Conservation (phyloP, 495 filamentous ascomycete species). For the Cenococcum geophilum region DNA sequence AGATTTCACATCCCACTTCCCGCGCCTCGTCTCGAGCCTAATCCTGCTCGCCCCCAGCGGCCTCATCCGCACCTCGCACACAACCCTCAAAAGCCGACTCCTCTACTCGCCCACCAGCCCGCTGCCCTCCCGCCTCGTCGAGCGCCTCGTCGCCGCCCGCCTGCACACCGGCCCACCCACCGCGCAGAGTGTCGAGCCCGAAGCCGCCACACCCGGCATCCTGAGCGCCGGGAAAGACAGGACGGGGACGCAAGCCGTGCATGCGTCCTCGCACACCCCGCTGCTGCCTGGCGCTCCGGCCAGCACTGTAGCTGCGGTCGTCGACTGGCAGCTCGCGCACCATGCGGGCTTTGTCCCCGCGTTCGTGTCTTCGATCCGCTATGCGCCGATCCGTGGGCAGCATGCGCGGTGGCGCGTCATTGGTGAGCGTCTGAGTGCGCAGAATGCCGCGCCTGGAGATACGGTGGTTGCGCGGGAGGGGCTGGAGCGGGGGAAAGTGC, state of each 20-base stretch:
- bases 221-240: too few relatives aligned
- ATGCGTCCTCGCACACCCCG: constrained; percentile 8
- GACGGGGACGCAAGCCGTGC: constrained; percentile 9
- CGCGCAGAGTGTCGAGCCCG: constrained; percentile 26
- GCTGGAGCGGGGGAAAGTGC: constrained; percentile 46
- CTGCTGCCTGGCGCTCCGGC: constrained; percentile 38
- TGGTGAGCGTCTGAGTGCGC: constrained; percentile 45
- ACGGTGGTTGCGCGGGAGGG: constrained; percentile 24
- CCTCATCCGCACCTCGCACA: constrained; percentile 58
- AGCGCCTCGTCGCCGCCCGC: constrained; percentile 49
- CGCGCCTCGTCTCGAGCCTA: constrained; percentile 57
- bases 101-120: constrained; percentile 53
- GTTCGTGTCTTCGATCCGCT: constrained; percentile 53
- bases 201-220: constrained; percentile 10
- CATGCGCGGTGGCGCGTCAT: constrained; percentile 54
- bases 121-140: constrained; percentile 53
- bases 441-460: constrained; percentile 30
- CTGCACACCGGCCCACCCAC: constrained; percentile 35
- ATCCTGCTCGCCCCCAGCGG: constrained; percentile 72
- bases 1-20: constrained; percentile 67
- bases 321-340: constrained; percentile 53
- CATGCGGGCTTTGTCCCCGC: constrained; percentile 52
- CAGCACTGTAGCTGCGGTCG: constrained; percentile 43
- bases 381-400: constrained; percentile 50
- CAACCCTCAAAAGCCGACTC: constrained; percentile 52